Evolutionary conservation across 306 rosid genomes (phyloP), one percentile per base, ranked within the genome.

Genomic region (Ceratonia siliqua): DNA sequence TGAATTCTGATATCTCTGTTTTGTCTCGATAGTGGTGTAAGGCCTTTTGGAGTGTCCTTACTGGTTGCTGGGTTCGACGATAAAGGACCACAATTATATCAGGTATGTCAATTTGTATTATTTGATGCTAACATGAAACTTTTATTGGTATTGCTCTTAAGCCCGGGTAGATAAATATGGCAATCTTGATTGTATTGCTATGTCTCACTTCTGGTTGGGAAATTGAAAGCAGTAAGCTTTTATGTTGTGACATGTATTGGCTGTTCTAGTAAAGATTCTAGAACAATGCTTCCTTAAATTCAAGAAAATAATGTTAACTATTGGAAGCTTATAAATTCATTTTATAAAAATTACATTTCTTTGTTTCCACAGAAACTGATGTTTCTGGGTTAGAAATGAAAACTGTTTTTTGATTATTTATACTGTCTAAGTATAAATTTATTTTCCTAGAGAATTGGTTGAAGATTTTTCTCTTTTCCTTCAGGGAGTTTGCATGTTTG

Each of bases 11-110:
- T 72, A 52, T 67, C 62, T 50, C 36, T 72, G 32, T 52, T 79
- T 78, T 54, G 30, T 33, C 5, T 39, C 56, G 14, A 76, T 52
- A 94, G 99, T 83, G 99, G 97, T 85, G 99, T 92, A 46, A 89
- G 99, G 89, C 99, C 99, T 18, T 94, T 94, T 76, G 99, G 99
- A 75, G 97, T 94, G 71, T 92, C 99, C 17, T 78, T 94, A 38
- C 89, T 94, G 77, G 92, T 92, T 79, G 96, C 99, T 62, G 95
- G 99, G 58, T 94, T 86, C 73, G 97, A 92, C 80, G 93, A 90
- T 79, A 90, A 88, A 33, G 99, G 99, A 15, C 91, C 99, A 32
- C 99, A 94, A 77, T 58, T 94, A 32, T 94, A 84, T 85, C 99
- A 92, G 99, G 99, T 94, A 67, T 68, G 25, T 27, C 55, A 2